phyloP scores from a whole-genome alignment of 1,139 yeast genomes.

The Protomyces lactucae-debilis region DNA sequence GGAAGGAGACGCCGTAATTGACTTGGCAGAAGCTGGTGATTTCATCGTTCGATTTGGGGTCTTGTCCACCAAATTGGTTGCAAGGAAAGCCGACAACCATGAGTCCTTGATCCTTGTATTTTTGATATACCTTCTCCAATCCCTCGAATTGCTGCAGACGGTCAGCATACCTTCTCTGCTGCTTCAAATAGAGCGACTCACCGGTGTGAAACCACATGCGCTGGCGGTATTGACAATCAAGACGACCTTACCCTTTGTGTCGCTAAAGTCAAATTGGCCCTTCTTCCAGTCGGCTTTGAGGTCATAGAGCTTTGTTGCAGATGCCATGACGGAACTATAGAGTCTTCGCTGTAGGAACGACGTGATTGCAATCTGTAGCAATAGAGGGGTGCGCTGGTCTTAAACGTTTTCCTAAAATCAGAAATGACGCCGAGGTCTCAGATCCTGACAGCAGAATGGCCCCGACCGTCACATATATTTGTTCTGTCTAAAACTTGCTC shows the following conservation, averaged over 20 bases:
- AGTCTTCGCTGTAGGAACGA: not conserved
- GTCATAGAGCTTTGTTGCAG: constrained; percentile 39
- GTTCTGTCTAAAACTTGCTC: not conserved
- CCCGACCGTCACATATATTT: not conserved
- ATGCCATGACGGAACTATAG: constrained; percentile 11
- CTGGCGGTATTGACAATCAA: constrained; percentile 88
- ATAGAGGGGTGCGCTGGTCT: too few relatives aligned
- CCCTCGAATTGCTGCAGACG: constrained; percentile 62
- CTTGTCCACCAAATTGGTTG: constrained; percentile 83
- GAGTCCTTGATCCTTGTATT: constrained; percentile 69
- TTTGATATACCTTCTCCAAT: constrained; percentile 73
- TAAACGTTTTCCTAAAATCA: too few relatives aligned
- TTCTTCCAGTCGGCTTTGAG: constrained; percentile 44
- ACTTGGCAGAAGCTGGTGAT: constrained; percentile 60
- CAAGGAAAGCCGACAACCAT: constrained; percentile 88
- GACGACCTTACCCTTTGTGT: constrained; percentile 84
- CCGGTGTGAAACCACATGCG: constrained; percentile 44
- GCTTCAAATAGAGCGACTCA: constrained; percentile 62
- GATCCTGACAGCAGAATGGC: too few relatives aligned
- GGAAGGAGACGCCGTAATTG: constrained; percentile 55
- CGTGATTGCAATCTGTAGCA: not conserved
- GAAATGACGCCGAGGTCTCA: too few relatives aligned
- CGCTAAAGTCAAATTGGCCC: constrained; percentile 58
- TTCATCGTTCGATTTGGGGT: constrained; percentile 66
- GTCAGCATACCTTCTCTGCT: constrained; percentile 70